A percentile compares a stretch with the other conserved stretches of the same genome.
Conservation (phyloP, 306 rosid species). For the Macrotyloma uniflorum region DNA sequence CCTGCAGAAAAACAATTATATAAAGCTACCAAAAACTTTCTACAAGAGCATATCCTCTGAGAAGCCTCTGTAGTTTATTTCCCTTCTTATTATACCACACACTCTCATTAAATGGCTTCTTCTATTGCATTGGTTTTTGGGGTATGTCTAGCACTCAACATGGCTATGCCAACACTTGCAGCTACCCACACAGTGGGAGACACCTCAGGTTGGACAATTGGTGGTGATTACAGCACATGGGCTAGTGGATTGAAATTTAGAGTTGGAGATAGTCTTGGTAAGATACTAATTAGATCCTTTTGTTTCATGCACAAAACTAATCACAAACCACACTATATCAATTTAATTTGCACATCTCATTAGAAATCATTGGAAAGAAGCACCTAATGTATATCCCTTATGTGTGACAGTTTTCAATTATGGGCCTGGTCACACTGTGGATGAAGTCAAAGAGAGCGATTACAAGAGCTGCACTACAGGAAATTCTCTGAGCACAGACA, state of each 20-base stretch:
- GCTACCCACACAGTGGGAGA: slow-evolving; percentile 76
- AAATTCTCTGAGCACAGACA: slow-evolving; percentile 68
- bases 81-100: neutral
- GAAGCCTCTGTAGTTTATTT: neutral
- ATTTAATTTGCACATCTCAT: no score
- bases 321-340: no score
- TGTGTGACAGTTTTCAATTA: slow-evolving; percentile 67
- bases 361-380: no score
- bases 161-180: slow-evolving; percentile 61
- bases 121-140: slow-evolving; percentile 41
- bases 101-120: slow-evolving; percentile 52
- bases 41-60: neutral
- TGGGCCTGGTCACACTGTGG: slow-evolving; percentile 79
- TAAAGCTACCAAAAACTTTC: slow-evolving; percentile 41
- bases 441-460: slow-evolving; percentile 73
- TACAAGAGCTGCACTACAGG: slow-evolving; percentile 67
- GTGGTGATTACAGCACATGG: slow-evolving; percentile 80
- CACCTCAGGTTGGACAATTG: slow-evolving; percentile 68
- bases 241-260: slow-evolving; percentile 62
- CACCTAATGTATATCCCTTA: neutral
- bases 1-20: slow-evolving; percentile 38
- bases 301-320: neutral
- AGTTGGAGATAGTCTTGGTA: slow-evolving; percentile 83
- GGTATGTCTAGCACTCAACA: slow-evolving; percentile 42
- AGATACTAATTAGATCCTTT: slow-evolving; percentile 1